These are phyloP conservation scores for Usnea hakonensis DNA, from an alignment of 495 filamentous ascomycete species.

Conservation along the genomic window DNA sequence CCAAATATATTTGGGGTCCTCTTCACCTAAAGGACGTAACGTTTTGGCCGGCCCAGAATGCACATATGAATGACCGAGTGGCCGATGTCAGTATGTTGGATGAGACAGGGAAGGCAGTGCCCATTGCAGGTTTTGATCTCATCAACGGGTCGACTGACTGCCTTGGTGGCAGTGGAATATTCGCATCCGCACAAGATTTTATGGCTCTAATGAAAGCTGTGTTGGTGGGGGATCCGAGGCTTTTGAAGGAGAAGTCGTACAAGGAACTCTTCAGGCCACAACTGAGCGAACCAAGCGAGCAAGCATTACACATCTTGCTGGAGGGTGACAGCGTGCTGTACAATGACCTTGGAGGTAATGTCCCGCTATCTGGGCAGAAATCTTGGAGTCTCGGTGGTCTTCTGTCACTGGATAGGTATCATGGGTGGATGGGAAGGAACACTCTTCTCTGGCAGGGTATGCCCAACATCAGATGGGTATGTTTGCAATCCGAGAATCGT, in stretches of 20 bases:
- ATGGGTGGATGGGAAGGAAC: not conserved
- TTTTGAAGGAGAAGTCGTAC: slow-evolving; percentile 37
- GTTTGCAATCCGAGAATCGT: not conserved
- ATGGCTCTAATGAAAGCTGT: slow-evolving; percentile 44
- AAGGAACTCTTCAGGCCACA: slow-evolving; percentile 47
- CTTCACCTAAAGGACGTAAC: slow-evolving; percentile 37
- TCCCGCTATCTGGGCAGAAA: not conserved
- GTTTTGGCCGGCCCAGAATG: slow-evolving; percentile 32
- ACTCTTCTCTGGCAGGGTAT: not conserved
- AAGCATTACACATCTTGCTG: not conserved
- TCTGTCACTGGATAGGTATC: not conserved
- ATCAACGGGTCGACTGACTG: slow-evolving; percentile 29
- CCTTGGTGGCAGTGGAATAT: slow-evolving; percentile 48
- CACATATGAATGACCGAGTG: slow-evolving; percentile 31
- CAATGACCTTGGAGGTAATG: not conserved
- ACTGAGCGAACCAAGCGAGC: slow-evolving; percentile 24
- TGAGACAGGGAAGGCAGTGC: slow-evolving; percentile 20
- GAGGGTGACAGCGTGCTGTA: not conserved
- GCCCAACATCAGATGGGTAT: not conserved
- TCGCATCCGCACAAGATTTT: slow-evolving; percentile 38
- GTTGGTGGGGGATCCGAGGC: slow-evolving; percentile 36
- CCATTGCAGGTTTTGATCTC: slow-evolving; percentile 22
- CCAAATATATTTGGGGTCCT: slow-evolving; percentile 36
- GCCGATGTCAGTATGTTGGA: slow-evolving; percentile 31
- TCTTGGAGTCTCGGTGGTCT: not conserved